Evolutionary conservation across 2,329 filamentous ascomycete genomes (phyloP).

Genomic region (Penicillium aurantiogriseum): DNA sequence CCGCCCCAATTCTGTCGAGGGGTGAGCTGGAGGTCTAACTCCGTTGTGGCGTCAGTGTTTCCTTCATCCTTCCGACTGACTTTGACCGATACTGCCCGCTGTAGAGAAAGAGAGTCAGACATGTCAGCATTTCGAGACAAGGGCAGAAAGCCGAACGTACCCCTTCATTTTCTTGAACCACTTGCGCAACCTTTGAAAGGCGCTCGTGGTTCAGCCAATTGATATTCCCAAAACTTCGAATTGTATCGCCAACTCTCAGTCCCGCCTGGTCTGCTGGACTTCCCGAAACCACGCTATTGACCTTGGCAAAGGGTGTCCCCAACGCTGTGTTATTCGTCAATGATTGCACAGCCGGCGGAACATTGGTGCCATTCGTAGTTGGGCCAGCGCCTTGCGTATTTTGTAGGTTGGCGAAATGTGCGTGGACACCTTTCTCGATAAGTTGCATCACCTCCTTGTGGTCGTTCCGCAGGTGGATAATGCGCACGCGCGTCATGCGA

Average conservation of each 20-base stretch:
- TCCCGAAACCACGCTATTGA: conserved; percentile 74
- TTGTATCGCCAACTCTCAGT: conserved; percentile 73
- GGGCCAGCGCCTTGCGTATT: conserved; percentile 48
- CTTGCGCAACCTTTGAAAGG: conserved; percentile 80
- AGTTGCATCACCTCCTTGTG: conserved; percentile 83
- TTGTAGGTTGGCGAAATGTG: conserved; percentile 75
- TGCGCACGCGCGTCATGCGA: conserved; percentile 85
- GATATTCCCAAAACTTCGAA: conserved; percentile 81
- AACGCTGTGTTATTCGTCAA: conserved; percentile 36
- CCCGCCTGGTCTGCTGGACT: conserved; percentile 85
- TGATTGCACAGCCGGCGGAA: conserved; percentile 21
- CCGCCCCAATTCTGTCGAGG: conserved; percentile 86
- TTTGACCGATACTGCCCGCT: conserved; percentile 71
- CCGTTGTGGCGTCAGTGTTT: conserved; percentile 45
- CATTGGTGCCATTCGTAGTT: conserved; percentile 24
- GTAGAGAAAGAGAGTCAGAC: neutral
- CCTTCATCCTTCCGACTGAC: conserved; percentile 52
- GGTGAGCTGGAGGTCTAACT: conserved; percentile 69
- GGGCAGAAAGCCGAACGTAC: conserved; percentile 53
- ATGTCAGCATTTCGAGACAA: neutral
- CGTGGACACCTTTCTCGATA: conserved; percentile 84
- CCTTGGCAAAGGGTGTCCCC: conserved; percentile 76
- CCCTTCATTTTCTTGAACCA: conserved; percentile 84
- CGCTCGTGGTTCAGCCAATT: conserved; percentile 83
- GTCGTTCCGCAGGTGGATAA: conserved; percentile 87